phyloP scores from a whole-genome alignment of 208 protist genomes.

The Wallacemonas collosoma region DNA sequence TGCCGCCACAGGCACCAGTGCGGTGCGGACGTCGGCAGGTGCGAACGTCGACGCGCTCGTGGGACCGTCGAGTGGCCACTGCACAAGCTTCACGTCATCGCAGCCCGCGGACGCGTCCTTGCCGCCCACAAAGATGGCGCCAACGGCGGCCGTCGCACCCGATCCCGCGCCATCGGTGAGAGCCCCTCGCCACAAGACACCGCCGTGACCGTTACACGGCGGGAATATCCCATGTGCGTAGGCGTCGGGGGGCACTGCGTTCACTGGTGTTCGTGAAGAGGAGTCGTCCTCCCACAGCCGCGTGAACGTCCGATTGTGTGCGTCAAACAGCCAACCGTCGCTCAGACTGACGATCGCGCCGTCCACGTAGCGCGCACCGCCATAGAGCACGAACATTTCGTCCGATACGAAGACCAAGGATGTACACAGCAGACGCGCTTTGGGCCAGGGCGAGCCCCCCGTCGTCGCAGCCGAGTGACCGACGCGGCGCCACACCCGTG shows the following conservation, averaged over 20 bases:
- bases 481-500: conserved; percentile 45
- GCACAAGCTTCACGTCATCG: conserved; percentile 54
- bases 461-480: neutral
- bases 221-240: too few species aligned
- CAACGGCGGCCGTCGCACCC: conserved; percentile 26
- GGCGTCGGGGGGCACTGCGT: too few species aligned
- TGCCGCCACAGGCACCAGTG: neutral
- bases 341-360: conserved; percentile 48
- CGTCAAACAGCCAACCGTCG: conserved; percentile 55
- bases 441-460: conserved; percentile 21
- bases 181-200: neutral
- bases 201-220: conserved; percentile 21
- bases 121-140: conserved; percentile 60
- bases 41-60: neutral
- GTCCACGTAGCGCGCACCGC: conserved; percentile 61
- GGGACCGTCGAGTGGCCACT: neutral
- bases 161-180: neutral
- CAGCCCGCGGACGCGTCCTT: conserved; percentile 65
- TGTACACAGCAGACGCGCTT: conserved; percentile 48
- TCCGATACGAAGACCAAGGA: conserved; percentile 48
- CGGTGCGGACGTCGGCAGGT: neutral
- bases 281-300: conserved; percentile 17
- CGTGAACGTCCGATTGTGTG: conserved; percentile 11
- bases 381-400: conserved; percentile 52
- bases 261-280: too few species aligned